Evolutionary conservation across 78 protist species (phyloP).

Genomic region (Carpediemonas membranifera): DNA sequence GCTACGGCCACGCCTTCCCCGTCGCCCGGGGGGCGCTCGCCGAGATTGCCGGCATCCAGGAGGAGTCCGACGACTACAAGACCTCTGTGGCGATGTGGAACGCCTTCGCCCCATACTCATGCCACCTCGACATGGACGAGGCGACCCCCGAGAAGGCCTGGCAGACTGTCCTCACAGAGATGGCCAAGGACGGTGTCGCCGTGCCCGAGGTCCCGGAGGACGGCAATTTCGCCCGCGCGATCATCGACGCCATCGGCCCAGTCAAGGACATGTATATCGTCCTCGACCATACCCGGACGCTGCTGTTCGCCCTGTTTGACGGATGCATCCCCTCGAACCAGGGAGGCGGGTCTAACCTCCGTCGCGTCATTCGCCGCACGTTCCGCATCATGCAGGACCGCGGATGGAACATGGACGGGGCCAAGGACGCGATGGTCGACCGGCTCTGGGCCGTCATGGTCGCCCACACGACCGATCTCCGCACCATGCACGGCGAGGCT

Average conservation of each 20-base stretch:
- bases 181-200: neutral
- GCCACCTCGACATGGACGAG: conserved; percentile 36
- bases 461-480: too few species aligned
- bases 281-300: conserved; percentile 27
- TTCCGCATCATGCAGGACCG: neutral
- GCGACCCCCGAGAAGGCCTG: conserved; percentile 14
- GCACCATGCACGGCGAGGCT: neutral
- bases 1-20: conserved; percentile 24
- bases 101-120: conserved; percentile 16
- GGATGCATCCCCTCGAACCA: conserved; percentile 23
- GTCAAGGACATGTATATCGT: conserved; percentile 13
- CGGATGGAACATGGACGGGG: conserved; percentile 1
- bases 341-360: conserved; percentile 31
- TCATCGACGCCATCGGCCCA: neutral
- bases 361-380: conserved; percentile 19
- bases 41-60: neutral
- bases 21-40: conserved; percentile 3
- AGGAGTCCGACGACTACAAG: neutral
- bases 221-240: neutral
- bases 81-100: too few species aligned
- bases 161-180: neutral
- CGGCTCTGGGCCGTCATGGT: too few species aligned
- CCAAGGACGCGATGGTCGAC: neutral
- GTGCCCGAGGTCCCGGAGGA: neutral
- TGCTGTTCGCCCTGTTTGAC: conserved; percentile 24